Conservation (phyloP, 345 rosid species). For the Cardamine resedifolia region DNA sequence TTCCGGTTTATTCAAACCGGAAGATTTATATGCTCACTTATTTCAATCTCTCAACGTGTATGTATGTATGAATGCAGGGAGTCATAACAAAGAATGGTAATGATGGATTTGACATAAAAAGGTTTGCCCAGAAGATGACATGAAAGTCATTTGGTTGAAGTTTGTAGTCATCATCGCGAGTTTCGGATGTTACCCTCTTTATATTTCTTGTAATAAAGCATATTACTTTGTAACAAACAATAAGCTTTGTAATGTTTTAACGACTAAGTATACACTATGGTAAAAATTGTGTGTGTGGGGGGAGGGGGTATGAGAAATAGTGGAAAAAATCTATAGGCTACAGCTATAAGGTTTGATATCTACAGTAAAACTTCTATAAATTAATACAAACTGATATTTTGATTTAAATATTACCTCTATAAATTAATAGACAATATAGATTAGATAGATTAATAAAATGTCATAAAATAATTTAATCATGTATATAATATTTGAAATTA, state of each 20-base stretch:
- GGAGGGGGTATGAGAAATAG: not conserved
- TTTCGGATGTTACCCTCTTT: not conserved
- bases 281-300: too few relatives aligned
- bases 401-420: too few relatives aligned
- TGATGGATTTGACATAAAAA: constrained; percentile 18
- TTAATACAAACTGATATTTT: too few relatives aligned
- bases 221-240: not conserved
- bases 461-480: too few relatives aligned
- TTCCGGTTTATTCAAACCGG: not conserved
- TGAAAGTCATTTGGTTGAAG: not conserved
- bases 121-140: not conserved
- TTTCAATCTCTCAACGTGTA: not conserved
- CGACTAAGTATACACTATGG: not conserved
- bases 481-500: too few relatives aligned
- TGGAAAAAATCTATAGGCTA: too few relatives aligned
- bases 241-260: not conserved
- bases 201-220: not conserved
- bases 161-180: too few relatives aligned
- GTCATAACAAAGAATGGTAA: constrained; percentile 54
- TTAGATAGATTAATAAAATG: too few relatives aligned
- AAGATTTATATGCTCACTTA: not conserved
- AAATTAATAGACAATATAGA: too few relatives aligned
- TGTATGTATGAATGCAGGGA: constrained; percentile 60
- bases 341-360: too few relatives aligned
- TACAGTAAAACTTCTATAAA: too few relatives aligned